Base-by-base conservation (phyloP, 306 rosid genomes). In the Senna siamea region DNA sequence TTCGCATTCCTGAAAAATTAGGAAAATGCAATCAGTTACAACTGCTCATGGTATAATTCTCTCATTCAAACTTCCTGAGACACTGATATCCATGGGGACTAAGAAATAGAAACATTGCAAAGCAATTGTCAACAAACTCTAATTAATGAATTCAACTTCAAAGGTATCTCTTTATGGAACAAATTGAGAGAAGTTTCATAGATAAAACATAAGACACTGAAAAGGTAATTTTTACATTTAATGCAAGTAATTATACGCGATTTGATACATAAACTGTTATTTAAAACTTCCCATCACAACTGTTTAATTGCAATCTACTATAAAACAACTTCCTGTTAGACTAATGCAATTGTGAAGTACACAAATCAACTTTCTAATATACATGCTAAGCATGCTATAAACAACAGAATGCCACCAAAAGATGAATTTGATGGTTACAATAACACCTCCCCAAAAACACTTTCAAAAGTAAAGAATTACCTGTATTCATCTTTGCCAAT, bases 401-500 rank as follows among this genome's bases (percentile, higher is more conserved):
- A 51, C 66, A 51, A 66, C 10, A 67, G 43, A 65, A 64, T 28
- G 18, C 61, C 44, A 58, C 53, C 63, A 50, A 78, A 43, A 32
- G 22, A 38, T 56, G 40, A 38, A 71, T 17, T 54, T 69, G 40
- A 37, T 37, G 40, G 40, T 32, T 32, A 32, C n/a, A 26, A 26
- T 9, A 56, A 2, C 11, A 77, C 22, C 12, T 52, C 26, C 54
- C 35, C 44, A 55, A 67, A n/a, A 37, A 82, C 68, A 66, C 28
- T 63, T 71, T 13, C 59, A 72, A 23, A 55, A 59, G 28, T 14
- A 9, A 22, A 46, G 20, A 67, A 47, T 74, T 76, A 94, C 97
- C 97, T 94, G 81, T 80, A 83, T 60, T 89, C 97, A 76, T 94
- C 95, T 60, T 82, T 70, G 77, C 90, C 87, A 67, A 50, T 69